phyloP scores from a whole-genome alignment of 106 monocot species.

The Gastrodia elata region DNA sequence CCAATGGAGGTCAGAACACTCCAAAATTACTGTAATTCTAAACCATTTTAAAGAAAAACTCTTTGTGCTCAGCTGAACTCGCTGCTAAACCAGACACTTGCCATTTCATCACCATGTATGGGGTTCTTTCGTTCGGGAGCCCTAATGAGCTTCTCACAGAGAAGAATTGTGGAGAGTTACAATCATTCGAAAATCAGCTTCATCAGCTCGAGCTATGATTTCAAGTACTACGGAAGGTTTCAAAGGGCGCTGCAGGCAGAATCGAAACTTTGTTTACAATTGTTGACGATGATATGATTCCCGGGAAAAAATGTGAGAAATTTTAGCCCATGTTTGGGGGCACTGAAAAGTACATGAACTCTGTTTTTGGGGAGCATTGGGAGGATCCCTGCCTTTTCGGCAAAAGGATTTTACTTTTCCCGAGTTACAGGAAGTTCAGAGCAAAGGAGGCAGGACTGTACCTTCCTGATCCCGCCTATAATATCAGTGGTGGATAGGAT shows the following conservation, averaged over 20 bases:
- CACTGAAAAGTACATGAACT: constrained; percentile 81
- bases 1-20: constrained; percentile 18
- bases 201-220: constrained; percentile 85
- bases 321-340: constrained; percentile 80
- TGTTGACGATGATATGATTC: constrained; percentile 96
- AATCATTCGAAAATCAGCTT: constrained; percentile 91
- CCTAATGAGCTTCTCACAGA: constrained; percentile 69
- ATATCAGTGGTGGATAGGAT: constrained; percentile 70
- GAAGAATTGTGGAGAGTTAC: constrained; percentile 75
- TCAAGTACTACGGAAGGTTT: constrained; percentile 96
- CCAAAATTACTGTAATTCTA: constrained; percentile 81
- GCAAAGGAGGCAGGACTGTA: constrained; percentile 93
- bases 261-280: constrained; percentile 91
- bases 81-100: constrained; percentile 76
- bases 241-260: constrained; percentile 96
- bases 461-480: constrained; percentile 92
- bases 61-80: constrained; percentile 86
- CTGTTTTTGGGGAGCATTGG: constrained; percentile 95
- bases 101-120: constrained; percentile 91
- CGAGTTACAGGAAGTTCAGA: constrained; percentile 89
- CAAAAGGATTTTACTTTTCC: constrained; percentile 95
- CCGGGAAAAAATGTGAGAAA: constrained; percentile 89
- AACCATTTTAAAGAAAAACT: constrained; percentile 96
- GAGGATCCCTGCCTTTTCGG: constrained; percentile 85
- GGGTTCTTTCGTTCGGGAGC: constrained; percentile 93